Conservation (phyloP, 805 yeast genomes). For the Candida namnaoensis region DNA sequence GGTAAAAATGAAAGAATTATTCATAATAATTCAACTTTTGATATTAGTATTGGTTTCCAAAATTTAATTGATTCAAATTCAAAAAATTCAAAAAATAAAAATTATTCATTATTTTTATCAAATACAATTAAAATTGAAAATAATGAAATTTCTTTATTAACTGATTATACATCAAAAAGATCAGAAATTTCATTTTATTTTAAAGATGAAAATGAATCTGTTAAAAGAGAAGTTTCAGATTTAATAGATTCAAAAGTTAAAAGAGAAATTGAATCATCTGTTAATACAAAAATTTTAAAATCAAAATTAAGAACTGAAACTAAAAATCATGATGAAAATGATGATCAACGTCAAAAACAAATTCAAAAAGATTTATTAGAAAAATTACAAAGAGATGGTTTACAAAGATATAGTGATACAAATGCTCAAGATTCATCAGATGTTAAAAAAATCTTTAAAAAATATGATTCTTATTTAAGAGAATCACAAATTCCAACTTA, state of each 20-base stretch:
- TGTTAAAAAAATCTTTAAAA: conserved; percentile 69
- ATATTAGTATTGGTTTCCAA: conserved; percentile 71
- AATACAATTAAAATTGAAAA: conserved; percentile 70
- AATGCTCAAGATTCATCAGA: conserved; percentile 59
- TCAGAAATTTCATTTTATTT: conserved; percentile 79
- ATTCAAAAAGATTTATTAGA: conserved; percentile 80
- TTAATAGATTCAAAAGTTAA: conserved; percentile 27
- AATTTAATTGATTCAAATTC: conserved; percentile 41
- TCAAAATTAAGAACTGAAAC: conserved; percentile 75
- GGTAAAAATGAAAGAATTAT: conserved; percentile 62
- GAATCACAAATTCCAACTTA: conserved; percentile 85
- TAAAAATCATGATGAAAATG: conserved; percentile 63
- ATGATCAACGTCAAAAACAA: conserved; percentile 73
- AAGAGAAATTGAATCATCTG: conserved; percentile 17
- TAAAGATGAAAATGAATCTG: conserved; percentile 52
- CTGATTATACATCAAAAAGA: conserved; percentile 64
- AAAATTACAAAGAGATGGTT: conserved; percentile 79
- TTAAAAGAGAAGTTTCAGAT: conserved; percentile 28
- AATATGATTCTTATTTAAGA: conserved; percentile 88
- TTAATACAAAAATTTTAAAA: conserved; percentile 59
- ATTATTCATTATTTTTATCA: conserved; percentile 64
- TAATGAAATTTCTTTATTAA: conserved; percentile 54
- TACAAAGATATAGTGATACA: conserved; percentile 71
- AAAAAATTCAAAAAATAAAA: conserved; percentile 40
- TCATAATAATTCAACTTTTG: conserved; percentile 65